Evolutionary conservation across 345 rosid species (phyloP).

Genomic region (Syzygium jambos): DNA sequence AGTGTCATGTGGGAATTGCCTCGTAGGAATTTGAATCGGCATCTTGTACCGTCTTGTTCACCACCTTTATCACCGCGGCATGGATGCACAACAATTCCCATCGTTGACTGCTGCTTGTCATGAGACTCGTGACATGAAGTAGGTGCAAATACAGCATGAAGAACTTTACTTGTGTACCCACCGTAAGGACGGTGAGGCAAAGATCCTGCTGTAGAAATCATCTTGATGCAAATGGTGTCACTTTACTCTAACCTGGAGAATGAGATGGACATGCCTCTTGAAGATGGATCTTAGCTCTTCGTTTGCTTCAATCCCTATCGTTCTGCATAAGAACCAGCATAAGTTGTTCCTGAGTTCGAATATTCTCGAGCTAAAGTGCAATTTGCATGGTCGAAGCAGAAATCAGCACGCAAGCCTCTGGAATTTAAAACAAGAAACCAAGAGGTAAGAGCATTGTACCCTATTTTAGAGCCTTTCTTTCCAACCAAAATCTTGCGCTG

Average conservation of each 20-base stretch:
- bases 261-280: conserved; percentile 78
- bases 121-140: not conserved
- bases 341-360: not conserved
- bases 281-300: conserved; percentile 81
- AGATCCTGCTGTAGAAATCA: not conserved
- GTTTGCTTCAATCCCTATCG: conserved; percentile 88
- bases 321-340: conserved; percentile 32
- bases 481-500: conserved; percentile 95
- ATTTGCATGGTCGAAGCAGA: not conserved
- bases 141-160: not conserved
- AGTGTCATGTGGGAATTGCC: not conserved
- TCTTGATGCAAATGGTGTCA: conserved; percentile 8
- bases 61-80: not conserved
- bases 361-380: not conserved
- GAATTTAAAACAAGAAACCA: not conserved
- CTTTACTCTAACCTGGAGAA: conserved; percentile 71
- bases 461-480: conserved; percentile 75
- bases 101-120: not conserved
- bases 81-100: not conserved
- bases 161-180: not conserved
- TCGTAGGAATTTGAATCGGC: not conserved
- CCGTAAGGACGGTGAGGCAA: not conserved
- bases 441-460: conserved; percentile 27
- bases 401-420: not conserved
- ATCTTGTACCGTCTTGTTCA: not conserved